phyloP scores from a whole-genome alignment of 176 grass and related monocot species.

The Sorghum bicolor region Sorghum_bicolor_NCBIv3 NC_012873.2:58358001-58358500 shows the following conservation, averaged over 20 bases:
- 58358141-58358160: constrained; percentile 53
- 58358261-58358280: no score
- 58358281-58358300: no score
- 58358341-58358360: constrained; percentile 57
- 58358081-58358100: neutral
- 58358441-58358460: neutral
- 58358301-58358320: neutral
- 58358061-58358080: neutral
- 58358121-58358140: constrained; percentile 44
- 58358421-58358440: neutral
- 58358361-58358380: constrained; percentile 50
- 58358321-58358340: constrained; percentile 67
- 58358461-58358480: neutral
- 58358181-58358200: constrained; percentile 47
- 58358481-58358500: neutral
- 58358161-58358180: constrained; percentile 55
- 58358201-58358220: constrained; percentile 51
- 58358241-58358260: neutral
- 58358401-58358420: neutral
- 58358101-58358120: neutral
- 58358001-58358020: constrained; percentile 35
- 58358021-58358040: constrained; percentile 45
- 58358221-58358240: constrained; percentile 28
- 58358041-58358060: constrained; percentile 41
- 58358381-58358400: neutral